These are phyloP conservation scores for Melanomma pulvis-pyrius DNA, from an alignment of 495 filamentous ascomycete species.

Conservation along the genomic window DNA sequence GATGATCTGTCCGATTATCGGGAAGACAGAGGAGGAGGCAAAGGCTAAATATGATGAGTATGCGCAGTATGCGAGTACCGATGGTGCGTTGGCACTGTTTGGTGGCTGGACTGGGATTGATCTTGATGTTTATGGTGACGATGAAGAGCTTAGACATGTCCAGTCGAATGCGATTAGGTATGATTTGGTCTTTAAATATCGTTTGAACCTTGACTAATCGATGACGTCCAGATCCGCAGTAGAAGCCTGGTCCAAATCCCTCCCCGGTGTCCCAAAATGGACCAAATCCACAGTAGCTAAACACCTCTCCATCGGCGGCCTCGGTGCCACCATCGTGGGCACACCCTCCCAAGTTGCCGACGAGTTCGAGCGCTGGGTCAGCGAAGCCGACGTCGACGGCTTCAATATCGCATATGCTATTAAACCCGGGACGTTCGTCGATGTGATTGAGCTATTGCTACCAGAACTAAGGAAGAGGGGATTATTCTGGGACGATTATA, in stretches of 20 bases:
- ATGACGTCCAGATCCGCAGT: conserved; percentile 19
- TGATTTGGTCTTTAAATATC: neutral
- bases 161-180: conserved; percentile 23
- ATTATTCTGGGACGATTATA: conserved; percentile 57
- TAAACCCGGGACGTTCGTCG: conserved; percentile 64
- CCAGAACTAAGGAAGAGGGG: conserved; percentile 61
- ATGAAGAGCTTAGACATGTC: conserved; percentile 49
- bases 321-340: conserved; percentile 18
- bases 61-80: conserved; percentile 53
- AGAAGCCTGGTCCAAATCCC: conserved; percentile 19
- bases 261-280: conserved; percentile 32
- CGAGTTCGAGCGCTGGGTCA: conserved; percentile 27
- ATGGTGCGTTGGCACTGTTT: conserved; percentile 61
- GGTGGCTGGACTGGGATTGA: conserved; percentile 64
- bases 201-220: neutral
- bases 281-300: conserved; percentile 29
- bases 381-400: conserved; percentile 32
- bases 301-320: conserved; percentile 28
- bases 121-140: conserved; percentile 55
- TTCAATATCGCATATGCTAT: conserved; percentile 63
- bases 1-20: conserved; percentile 55
- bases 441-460: conserved; percentile 62
- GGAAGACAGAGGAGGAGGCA: conserved; percentile 59
- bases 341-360: conserved; percentile 28
- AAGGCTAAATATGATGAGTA: conserved; percentile 56